Evolutionary conservation across 2,329 filamentous ascomycete species (phyloP).

Genomic region (Penicillium sp.): DNA sequence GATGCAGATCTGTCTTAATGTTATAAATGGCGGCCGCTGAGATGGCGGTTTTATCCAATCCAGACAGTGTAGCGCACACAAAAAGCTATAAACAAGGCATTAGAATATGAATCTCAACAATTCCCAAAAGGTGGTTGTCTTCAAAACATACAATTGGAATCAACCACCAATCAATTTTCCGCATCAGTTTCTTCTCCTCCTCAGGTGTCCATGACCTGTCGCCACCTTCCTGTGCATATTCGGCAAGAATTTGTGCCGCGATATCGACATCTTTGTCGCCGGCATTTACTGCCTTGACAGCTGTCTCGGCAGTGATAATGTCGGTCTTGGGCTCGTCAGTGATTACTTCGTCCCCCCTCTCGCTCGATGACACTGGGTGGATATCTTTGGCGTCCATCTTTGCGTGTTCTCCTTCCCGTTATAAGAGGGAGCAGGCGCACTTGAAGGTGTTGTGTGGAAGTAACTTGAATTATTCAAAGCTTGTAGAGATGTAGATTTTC

Average conservation of each 20-base stretch:
- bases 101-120: background rate
- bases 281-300: conserved; percentile 3
- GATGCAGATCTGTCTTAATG: conserved; percentile 1
- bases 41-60: conserved; percentile 4
- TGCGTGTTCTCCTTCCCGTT: background rate
- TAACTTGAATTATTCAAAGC: too few relatives aligned
- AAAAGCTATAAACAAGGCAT: background rate
- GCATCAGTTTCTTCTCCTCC: conserved; percentile 7
- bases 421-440: background rate
- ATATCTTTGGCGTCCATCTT: background rate
- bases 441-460: background rate
- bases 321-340: background rate
- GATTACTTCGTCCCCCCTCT: background rate
- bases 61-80: conserved; percentile 5
- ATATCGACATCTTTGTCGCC: conserved; percentile 4
- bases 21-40: conserved; percentile 1
- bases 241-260: conserved; percentile 4
- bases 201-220: background rate
- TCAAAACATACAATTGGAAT: conserved; percentile 4
- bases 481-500: too few relatives aligned
- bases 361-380: background rate
- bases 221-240: background rate
- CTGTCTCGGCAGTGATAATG: background rate
- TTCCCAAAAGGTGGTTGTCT: background rate
- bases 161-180: conserved; percentile 3